Evolutionary conservation across 345 rosid species (phyloP).

Genomic region (Triadica sebifera): DNA sequence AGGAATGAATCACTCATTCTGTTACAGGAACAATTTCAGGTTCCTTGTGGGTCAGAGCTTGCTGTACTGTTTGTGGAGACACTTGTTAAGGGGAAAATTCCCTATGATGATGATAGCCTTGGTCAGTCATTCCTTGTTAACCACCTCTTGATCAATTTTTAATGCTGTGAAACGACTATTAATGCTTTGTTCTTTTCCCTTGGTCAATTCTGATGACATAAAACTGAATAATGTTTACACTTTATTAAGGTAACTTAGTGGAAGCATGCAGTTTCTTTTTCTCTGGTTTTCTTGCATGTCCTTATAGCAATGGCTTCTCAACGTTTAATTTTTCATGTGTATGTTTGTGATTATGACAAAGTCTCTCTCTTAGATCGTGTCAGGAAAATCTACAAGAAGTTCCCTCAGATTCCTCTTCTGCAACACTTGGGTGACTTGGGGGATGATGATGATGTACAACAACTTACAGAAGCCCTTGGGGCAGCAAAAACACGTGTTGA

Average conservation of each 20-base stretch:
- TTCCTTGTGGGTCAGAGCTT: constrained; percentile 92
- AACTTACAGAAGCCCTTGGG: constrained; percentile 77
- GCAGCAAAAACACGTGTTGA: constrained; percentile 86
- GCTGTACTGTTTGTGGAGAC: constrained; percentile 68
- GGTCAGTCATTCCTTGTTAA: constrained; percentile 50
- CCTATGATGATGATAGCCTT: constrained; percentile 59
- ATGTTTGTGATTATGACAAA: constrained; percentile 25
- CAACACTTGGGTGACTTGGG: constrained; percentile 61
- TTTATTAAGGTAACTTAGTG: background rate
- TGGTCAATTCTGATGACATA: background rate
- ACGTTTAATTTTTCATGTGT: constrained; percentile 4
- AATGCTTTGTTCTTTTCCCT: background rate
- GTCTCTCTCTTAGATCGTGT: constrained; percentile 61
- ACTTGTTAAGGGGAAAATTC: constrained; percentile 67
- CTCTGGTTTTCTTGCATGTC: constrained; percentile 2
- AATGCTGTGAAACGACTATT: background rate
- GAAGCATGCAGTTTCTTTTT: background rate
- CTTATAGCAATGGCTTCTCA: background rate
- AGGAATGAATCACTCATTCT: background rate
- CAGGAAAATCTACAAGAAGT: constrained; percentile 67
- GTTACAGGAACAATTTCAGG: constrained; percentile 38
- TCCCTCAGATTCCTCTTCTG: constrained; percentile 76
- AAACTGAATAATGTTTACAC: background rate
- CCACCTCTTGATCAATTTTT: background rate
- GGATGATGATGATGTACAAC: constrained; percentile 69